A percentile compares a stretch with the other conserved stretches of the same genome.
Evolutionary conservation across 2,329 filamentous ascomycete genomes (phyloP).

Genomic region (Botrytis paeoniae): DNA sequence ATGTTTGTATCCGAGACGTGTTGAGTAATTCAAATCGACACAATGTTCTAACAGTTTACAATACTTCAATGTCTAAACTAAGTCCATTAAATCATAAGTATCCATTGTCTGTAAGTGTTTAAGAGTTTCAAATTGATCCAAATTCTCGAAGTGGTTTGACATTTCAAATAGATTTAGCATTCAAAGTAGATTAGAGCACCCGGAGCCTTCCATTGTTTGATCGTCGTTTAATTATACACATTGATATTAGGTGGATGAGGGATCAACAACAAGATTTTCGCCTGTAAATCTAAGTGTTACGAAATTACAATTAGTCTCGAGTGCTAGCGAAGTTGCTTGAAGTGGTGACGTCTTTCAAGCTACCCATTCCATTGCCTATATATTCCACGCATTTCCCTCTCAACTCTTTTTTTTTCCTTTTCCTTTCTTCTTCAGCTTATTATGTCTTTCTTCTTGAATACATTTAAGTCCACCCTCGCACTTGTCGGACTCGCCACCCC

Average conservation of each 20-base stretch:
- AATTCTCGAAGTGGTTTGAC: not conserved
- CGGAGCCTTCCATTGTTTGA: not conserved
- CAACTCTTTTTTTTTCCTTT: not conserved
- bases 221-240: not conserved
- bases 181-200: not conserved
- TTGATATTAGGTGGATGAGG: not conserved
- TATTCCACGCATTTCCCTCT: not conserved
- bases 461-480: not conserved
- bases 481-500: not conserved
- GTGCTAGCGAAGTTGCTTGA: not conserved
- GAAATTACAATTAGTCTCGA: not conserved
- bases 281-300: not conserved
- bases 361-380: not conserved
- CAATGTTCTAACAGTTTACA: not conserved
- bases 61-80: not conserved
- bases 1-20: not conserved
- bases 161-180: not conserved
- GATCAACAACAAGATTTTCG: not conserved
- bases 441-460: not conserved
- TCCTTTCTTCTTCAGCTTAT: not conserved
- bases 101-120: not conserved
- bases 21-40: not conserved
- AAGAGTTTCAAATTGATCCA: not conserved
- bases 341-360: not conserved
- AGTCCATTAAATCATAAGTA: not conserved